phyloP scores from a whole-genome alignment of 2,329 filamentous ascomycete genomes.

The Ploettnerulaceae sp. region DNA sequence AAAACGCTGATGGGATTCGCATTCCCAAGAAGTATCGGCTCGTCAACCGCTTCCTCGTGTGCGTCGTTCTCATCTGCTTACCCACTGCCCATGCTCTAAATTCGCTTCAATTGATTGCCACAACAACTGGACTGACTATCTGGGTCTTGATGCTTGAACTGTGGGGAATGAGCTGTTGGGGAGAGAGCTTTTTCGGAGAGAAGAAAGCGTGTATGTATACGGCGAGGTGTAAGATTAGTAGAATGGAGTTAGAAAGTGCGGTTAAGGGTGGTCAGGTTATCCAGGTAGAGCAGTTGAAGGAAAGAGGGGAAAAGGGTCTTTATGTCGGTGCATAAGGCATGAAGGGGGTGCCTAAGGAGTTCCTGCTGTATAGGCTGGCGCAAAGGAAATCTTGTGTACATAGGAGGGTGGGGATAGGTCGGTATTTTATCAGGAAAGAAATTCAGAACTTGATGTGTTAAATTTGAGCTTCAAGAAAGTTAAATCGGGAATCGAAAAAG shows the following conservation, averaged over 20 bases:
- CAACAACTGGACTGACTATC: slow-evolving; percentile 41
- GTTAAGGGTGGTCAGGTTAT: slow-evolving; percentile 23
- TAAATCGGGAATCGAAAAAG: too few relatives aligned
- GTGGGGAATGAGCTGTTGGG: slow-evolving; percentile 44
- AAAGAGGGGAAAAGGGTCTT: slow-evolving; percentile 21
- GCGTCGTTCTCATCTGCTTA: slow-evolving; percentile 49
- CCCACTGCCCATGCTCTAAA: slow-evolving; percentile 45
- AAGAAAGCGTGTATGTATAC: slow-evolving; percentile 38
- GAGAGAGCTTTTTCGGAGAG: slow-evolving; percentile 42
- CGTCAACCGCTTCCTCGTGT: slow-evolving; percentile 44
- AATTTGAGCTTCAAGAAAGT: too few relatives aligned
- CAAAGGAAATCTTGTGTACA: background rate
- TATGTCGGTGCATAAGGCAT: slow-evolving; percentile 10
- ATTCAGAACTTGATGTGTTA: too few relatives aligned
- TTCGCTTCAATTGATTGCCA: slow-evolving; percentile 43
- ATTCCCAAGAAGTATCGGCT: slow-evolving; percentile 47
- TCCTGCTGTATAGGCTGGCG: background rate
- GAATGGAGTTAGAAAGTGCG: slow-evolving; percentile 35
- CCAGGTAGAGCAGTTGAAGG: slow-evolving; percentile 20
- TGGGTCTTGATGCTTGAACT: slow-evolving; percentile 47
- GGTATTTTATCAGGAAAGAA: too few relatives aligned
- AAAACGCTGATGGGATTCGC: slow-evolving; percentile 40
- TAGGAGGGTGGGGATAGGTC: too few relatives aligned
- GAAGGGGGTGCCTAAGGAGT: background rate
- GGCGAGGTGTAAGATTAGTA: slow-evolving; percentile 37